Base-by-base conservation (phyloP, 2,329 filamentous ascomycete genomes). In the Hymenoscyphus salicellus region DNA sequence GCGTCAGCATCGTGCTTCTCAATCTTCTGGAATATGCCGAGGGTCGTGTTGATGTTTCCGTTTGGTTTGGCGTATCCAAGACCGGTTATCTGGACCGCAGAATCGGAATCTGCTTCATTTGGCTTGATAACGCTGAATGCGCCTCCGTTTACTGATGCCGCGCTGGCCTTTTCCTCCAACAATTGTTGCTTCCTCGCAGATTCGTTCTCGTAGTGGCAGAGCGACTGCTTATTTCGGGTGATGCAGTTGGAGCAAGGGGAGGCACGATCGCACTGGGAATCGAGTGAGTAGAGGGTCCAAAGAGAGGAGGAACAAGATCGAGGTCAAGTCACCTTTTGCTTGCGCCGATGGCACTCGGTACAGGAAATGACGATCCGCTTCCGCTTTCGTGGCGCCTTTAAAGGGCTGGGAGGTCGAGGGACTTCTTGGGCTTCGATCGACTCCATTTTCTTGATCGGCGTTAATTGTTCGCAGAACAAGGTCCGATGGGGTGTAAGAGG, bases 271-370 rank as follows among this genome's bases (percentile, higher is more conserved):
- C 86, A 88, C 81, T 86, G 36, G 28, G 8, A 17, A 43, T n/a
- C 16, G 20, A 41, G 49, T 61, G n/a, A 55, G 46, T 38, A 56
- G 41, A 17, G 33, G 43, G 16, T n/a, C 8, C 58, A 3, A 36
- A 6, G 14, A 10, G 52, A 38, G 23, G 30, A 17, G 33, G n/a
- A 28, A 49, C 23, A 20, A 67, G 74, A 23, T 52, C 46, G 20
- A 14, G 11, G 11, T 52, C 46, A 52, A 52, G 46, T 52, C 20
- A 52, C 73, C 72, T 75, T 75, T 65, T 75, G 73, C 72, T 89
- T 89, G 65, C 86, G 80, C 66, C 86, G 79, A 74, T 88, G 86
- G 69, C 86, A 89, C 72, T 89, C 86, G 11, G 82, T 85, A 70
- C 86, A 89, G 7, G 84, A 87, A 64, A 88, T 85, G 55, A 88